Base-by-base conservation (phyloP, 1,284 basidiomycete species). In the Ustilago curta region DNA sequence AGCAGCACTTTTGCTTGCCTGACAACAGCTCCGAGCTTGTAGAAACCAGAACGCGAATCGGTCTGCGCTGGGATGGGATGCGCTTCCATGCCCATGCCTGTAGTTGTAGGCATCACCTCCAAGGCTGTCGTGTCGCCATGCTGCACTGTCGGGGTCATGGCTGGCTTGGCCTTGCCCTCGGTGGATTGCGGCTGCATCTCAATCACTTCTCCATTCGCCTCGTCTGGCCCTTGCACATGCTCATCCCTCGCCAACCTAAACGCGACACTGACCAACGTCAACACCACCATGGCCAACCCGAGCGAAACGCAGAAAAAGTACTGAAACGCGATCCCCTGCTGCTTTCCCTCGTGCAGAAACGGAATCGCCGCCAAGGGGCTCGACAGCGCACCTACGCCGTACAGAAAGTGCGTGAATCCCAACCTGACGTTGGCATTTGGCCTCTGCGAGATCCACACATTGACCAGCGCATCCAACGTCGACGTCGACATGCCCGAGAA, bases 371-470 rank as follows among this genome's bases (percentile, higher is more conserved):
- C 78, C 31, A 80, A 47, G 11, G 78, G 78, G 12, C 12, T 16
- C 4, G 70, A 65, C n/a, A 80, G 43, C 4, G 78, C 78, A 14
- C 78, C 78, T 8, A 77, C 23, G 3, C 78, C 78, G 39, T 80
- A 80, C n/a, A 72, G 31, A 25, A 75, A 78, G n/a, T 78, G 73
- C 14, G 64, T 29, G 29, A 73, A 44, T 2, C 73, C 73, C n/a
- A 80, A 44, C 16, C 76, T 56, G 4, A 80, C 61, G 27, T 68
- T 40, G n/a, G 72, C 53, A 9, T 60, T 57, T 2, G 78, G 78
- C 18, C 78, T 51, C 25, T 60, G 57, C 18, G 61, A 52, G 45
- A 77, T 72, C 64, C 64, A 80, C 0, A 69, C 61, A 25, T 78
- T 80, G 25, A 63, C 65, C 25, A 75, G 42, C 25, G 76, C 61